Evolutionary conservation across 2,329 filamentous ascomycete genomes (phyloP).

Genomic region (Hymenoscyphus fraxineus): DNA sequence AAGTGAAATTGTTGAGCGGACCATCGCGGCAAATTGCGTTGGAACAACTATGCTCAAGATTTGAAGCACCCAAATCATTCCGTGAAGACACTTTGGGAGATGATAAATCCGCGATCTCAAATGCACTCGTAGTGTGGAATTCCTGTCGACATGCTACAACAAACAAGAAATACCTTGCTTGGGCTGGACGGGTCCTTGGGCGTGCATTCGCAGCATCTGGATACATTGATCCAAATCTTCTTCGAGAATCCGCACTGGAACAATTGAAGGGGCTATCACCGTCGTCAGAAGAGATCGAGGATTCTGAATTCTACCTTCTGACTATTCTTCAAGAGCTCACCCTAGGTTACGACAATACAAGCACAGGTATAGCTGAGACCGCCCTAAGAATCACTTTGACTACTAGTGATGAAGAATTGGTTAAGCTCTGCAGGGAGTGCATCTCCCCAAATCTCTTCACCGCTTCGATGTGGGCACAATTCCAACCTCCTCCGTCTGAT

Average conservation of each 20-base stretch:
- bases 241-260: slow-evolving; percentile 56
- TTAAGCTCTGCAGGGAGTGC: slow-evolving; percentile 48
- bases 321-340: slow-evolving; percentile 59
- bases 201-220: slow-evolving; percentile 78
- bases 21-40: slow-evolving; percentile 68
- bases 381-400: slow-evolving; percentile 56
- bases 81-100: slow-evolving; percentile 64
- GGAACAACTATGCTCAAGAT: slow-evolving; percentile 70
- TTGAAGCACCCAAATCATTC: slow-evolving; percentile 56
- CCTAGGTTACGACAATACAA: slow-evolving; percentile 51
- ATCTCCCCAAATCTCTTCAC: slow-evolving; percentile 49
- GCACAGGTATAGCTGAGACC: slow-evolving; percentile 58
- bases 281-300: slow-evolving; percentile 36
- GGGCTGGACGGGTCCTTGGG: slow-evolving; percentile 82
- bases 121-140: slow-evolving; percentile 69
- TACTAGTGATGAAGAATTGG: slow-evolving; percentile 37
- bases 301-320: slow-evolving; percentile 55
- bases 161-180: slow-evolving; percentile 69
- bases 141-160: slow-evolving; percentile 64
- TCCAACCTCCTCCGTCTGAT: slow-evolving; percentile 54
- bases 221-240: slow-evolving; percentile 55
- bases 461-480: slow-evolving; percentile 56
- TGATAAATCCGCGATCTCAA: slow-evolving; percentile 59
- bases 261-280: slow-evolving; percentile 39
- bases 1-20: slow-evolving; percentile 62